phyloP scores from a whole-genome alignment of 2,329 filamentous ascomycete genomes.

The Sphaerulina vaccinii region DNA sequence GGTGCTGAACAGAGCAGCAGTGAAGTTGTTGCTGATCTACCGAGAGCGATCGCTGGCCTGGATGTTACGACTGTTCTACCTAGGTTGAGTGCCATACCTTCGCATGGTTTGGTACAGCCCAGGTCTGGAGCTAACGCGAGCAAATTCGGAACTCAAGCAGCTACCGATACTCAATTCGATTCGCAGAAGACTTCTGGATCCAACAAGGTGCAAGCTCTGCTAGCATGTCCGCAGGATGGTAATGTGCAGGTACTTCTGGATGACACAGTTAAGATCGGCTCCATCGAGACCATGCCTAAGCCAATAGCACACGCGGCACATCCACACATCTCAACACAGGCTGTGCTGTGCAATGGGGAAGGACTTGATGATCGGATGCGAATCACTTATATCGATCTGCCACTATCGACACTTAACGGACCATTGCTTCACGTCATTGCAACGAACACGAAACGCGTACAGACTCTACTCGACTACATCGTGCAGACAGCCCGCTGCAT shows the following conservation, averaged over 20 bases:
- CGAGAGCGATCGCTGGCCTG: slow-evolving; percentile 68
- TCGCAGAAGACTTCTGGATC: slow-evolving; percentile 11
- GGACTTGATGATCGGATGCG: slow-evolving; percentile 11
- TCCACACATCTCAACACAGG: slow-evolving; percentile 71
- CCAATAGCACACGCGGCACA: slow-evolving; percentile 64
- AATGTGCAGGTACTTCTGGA: slow-evolving; percentile 31
- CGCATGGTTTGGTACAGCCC: slow-evolving; percentile 50
- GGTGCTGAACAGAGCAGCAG: slow-evolving; percentile 42
- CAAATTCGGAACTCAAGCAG: slow-evolving; percentile 31
- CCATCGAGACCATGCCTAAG: slow-evolving; percentile 16
- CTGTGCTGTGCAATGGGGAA: slow-evolving; percentile 52
- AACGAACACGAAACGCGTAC: slow-evolving; percentile 78
- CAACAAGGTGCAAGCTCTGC: slow-evolving; percentile 25
- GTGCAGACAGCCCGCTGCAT: slow-evolving; percentile 78
- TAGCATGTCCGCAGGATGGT: slow-evolving; percentile 25
- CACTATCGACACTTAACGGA: slow-evolving; percentile 30
- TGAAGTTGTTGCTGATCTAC: slow-evolving; percentile 48
- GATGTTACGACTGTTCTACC: slow-evolving; percentile 76
- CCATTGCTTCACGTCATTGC: slow-evolving; percentile 79
- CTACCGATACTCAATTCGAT: slow-evolving; percentile 31
- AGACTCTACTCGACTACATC: slow-evolving; percentile 83
- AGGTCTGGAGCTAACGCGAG: slow-evolving; percentile 27
- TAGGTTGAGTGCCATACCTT: slow-evolving; percentile 54
- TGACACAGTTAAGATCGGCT: slow-evolving; percentile 34
- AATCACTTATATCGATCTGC: slow-evolving; percentile 27